phyloP scores from a whole-genome alignment of 2,329 filamentous ascomycete species.

The Claviceps purpurea region DNA sequence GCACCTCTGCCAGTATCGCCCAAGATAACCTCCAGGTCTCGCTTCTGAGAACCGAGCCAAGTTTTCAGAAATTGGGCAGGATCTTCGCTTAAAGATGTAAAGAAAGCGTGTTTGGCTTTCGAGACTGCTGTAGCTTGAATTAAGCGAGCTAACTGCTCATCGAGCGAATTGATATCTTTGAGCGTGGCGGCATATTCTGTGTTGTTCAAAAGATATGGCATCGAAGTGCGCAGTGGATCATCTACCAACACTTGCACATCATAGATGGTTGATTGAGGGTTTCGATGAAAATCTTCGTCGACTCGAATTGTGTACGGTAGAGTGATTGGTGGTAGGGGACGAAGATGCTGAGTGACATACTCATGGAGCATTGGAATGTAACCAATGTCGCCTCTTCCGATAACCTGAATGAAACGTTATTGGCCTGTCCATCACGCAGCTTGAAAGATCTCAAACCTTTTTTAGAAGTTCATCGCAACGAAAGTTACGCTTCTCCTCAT shows the following conservation, averaged over 20 bases:
- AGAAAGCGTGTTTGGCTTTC: slow-evolving; percentile 84
- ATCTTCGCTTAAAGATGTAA: slow-evolving; percentile 63
- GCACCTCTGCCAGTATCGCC: slow-evolving; percentile 62
- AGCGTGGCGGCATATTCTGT: slow-evolving; percentile 58
- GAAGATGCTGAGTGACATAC: slow-evolving; percentile 65
- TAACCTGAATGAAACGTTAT: slow-evolving; percentile 38
- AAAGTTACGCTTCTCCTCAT: slow-evolving; percentile 87
- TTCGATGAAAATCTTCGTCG: slow-evolving; percentile 67
- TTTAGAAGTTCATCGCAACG: slow-evolving; percentile 75
- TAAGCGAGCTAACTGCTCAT: slow-evolving; percentile 74
- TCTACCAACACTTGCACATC: slow-evolving; percentile 77
- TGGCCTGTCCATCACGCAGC: no score
- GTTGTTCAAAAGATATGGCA: slow-evolving; percentile 53
- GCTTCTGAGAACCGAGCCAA: slow-evolving; percentile 84
- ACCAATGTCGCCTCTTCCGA: slow-evolving; percentile 60
- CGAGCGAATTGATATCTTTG: slow-evolving; percentile 60
- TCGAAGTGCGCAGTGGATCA: slow-evolving; percentile 60
- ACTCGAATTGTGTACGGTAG: slow-evolving; percentile 89
- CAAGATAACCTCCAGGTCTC: slow-evolving; percentile 77
- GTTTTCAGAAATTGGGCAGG: slow-evolving; percentile 72
- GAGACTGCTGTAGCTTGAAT: slow-evolving; percentile 72
- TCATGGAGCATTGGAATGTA: slow-evolving; percentile 78
- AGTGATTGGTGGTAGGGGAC: slow-evolving; percentile 65
- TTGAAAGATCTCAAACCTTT: slow-evolving; percentile 39
- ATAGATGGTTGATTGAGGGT: slow-evolving; percentile 71